Conservation (phyloP, 208 protist species). For the Trypanosomatidae sp. region DNA sequence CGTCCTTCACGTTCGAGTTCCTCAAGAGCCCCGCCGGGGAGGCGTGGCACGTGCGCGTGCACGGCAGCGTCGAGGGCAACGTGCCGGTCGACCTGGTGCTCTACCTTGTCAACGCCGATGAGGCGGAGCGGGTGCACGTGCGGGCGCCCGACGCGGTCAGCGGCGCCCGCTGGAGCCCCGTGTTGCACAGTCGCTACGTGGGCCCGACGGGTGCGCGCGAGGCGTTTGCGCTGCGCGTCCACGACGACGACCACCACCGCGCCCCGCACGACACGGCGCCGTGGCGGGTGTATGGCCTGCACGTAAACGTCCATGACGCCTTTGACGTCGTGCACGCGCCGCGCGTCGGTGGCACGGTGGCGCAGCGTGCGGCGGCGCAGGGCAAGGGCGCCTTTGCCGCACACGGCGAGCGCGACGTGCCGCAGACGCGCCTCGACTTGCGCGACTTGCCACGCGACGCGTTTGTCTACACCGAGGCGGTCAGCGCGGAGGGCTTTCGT, state of each 20-base stretch:
- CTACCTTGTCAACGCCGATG: slow-evolving; percentile 47
- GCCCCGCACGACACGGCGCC: slow-evolving; percentile 35
- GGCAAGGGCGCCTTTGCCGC: slow-evolving; percentile 24
- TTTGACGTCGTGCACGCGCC: slow-evolving; percentile 20
- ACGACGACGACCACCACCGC: slow-evolving; percentile 57
- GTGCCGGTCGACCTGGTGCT: slow-evolving; percentile 34
- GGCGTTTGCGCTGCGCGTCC: slow-evolving; percentile 32
- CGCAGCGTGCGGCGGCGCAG: slow-evolving; percentile 20
- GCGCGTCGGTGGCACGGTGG: slow-evolving; percentile 12
- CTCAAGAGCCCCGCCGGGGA: slow-evolving; percentile 68
- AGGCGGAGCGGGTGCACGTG: slow-evolving; percentile 16
- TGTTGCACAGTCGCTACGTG: slow-evolving; percentile 25
- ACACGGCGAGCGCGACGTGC: slow-evolving; percentile 8
- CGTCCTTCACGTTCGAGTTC: slow-evolving; percentile 49
- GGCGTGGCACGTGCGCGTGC: slow-evolving; percentile 70
- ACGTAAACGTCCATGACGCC: slow-evolving; percentile 17
- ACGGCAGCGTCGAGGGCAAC: slow-evolving; percentile 25
- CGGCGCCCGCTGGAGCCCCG: slow-evolving; percentile 40
- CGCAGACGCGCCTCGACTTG: slow-evolving; percentile 25
- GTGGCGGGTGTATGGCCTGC: slow-evolving; percentile 46
- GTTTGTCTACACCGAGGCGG: slow-evolving; percentile 24
- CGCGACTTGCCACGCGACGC: slow-evolving; percentile 20
- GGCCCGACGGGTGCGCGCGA: slow-evolving; percentile 13
- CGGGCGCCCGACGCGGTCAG: slow-evolving; percentile 15
- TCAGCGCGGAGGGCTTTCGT: slow-evolving; percentile 14